Conservation (phyloP, 1,139 yeast genomes). For the Hanseniaspora gamundiae region DNA sequence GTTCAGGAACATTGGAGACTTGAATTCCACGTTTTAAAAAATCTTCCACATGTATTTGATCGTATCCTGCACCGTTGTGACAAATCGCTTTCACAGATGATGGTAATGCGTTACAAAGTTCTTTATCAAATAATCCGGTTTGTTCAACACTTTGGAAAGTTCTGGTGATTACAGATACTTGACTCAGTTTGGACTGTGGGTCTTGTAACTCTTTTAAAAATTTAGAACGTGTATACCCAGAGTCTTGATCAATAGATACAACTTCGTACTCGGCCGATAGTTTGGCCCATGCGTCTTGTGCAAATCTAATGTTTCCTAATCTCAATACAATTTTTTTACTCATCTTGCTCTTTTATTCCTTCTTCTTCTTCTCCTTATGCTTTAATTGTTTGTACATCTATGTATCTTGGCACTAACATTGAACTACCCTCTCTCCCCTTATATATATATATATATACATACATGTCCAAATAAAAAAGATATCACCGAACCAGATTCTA, state of each 20-base stretch:
- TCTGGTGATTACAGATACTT: conserved; percentile 38
- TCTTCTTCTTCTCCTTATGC: neutral
- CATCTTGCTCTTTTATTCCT: too few relatives aligned
- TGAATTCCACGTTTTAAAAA: conserved; percentile 36
- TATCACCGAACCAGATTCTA: too few relatives aligned
- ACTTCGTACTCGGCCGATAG: conserved; percentile 38
- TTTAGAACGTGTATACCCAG: conserved; percentile 32
- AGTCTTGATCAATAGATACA: conserved; percentile 27
- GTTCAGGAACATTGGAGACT: conserved; percentile 57
- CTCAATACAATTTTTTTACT: conserved; percentile 44
- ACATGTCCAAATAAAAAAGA: neutral
- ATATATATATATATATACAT: neutral
- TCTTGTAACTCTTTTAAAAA: conserved; percentile 37
- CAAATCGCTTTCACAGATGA: conserved; percentile 47
- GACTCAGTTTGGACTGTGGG: conserved; percentile 31
- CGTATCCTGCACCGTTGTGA: conserved; percentile 93
- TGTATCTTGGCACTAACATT: neutral
- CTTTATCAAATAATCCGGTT: conserved; percentile 72
- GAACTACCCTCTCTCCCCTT: neutral
- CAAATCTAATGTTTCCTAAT: conserved; percentile 42
- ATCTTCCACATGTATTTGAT: conserved; percentile 50
- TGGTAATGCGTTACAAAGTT: conserved; percentile 52
- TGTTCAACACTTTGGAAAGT: conserved; percentile 34
- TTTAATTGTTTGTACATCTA: neutral
- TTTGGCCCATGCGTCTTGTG: conserved; percentile 45